phyloP scores from a whole-genome alignment of 1,284 basidiomycete genomes.

The Leccinum subspadiceum region DNA sequence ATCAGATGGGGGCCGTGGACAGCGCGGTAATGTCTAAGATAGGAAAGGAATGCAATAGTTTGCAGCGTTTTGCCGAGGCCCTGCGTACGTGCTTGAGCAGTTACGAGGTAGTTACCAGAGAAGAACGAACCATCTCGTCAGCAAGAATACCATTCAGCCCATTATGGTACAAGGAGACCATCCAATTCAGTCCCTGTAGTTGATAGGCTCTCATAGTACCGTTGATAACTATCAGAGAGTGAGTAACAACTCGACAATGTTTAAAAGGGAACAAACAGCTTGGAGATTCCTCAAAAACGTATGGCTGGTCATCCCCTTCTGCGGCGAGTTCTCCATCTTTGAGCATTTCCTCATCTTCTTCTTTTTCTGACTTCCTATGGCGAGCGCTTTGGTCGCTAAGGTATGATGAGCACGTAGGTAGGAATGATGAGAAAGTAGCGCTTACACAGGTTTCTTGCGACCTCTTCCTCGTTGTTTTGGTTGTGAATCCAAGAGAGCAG shows the following conservation, averaged over 20 bases:
- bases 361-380: constrained; percentile 95
- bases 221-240: constrained; percentile 64
- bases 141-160: constrained; percentile 92
- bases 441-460: constrained; percentile 75
- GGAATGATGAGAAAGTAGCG: constrained; percentile 13
- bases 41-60: constrained; percentile 96
- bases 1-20: constrained; percentile 87
- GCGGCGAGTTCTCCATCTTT: constrained; percentile 82
- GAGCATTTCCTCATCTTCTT: constrained; percentile 94
- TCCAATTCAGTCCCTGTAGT: constrained; percentile 96
- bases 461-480: constrained; percentile 79
- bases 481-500: constrained; percentile 82
- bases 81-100: constrained; percentile 39
- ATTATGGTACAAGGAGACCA: constrained; percentile 91
- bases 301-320: constrained; percentile 81
- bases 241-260: not conserved
- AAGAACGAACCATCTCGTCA: constrained; percentile 80
- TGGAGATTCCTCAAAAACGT: constrained; percentile 90
- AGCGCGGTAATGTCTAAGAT: constrained; percentile 84
- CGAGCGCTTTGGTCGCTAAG: constrained; percentile 72
- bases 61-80: constrained; percentile 98
- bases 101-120: not conserved
- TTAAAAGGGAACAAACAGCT: constrained; percentile 59
- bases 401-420: constrained; percentile 4
- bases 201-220: constrained; percentile 95